Base-by-base conservation (phyloP, 352 stramenopile genomes). In the Globisporangium nunn region DNA sequence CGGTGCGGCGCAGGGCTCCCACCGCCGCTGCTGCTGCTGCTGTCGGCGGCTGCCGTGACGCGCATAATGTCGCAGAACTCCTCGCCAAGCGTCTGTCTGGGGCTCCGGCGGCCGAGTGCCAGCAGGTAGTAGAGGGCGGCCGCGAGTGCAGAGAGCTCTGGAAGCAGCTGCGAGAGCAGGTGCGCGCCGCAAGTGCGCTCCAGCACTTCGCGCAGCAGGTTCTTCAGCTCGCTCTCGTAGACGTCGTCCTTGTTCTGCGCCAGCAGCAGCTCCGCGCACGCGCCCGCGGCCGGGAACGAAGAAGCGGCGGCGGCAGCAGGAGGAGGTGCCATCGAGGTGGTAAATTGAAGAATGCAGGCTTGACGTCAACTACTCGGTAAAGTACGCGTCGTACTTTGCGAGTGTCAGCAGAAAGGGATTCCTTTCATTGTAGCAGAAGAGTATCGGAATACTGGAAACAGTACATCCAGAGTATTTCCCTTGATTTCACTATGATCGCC, bases 51-150 rank as follows among this genome's bases (percentile, higher is more conserved):
- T 17, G 63, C 74, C 4, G 68, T 71, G 28, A 93, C 76, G 37
- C 83, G 83, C 48, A 93, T 74, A 12, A 93, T 71, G 51, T 93
- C 84, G 47, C 85, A 93, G 59, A 88, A 95, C 51, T 95, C 85
- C 58, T 95, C 85, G 8, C 85, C 85, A n/a, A 95, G 71, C 40
- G 83, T 93, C 56, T 95, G 85, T 54, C 84, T 71, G 39, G 83
- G 78, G 50, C 75, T 75, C 52, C 70, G 70, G 48, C 62, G 52
- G 5, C 78, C 72, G 15, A 93, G 68, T 49, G 71, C 76, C 31
- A 89, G 64, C 59, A 74, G 47, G 52, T 81, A 77, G 35, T 93
- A 93, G 49, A 93, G 75, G 62, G 87, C 50, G 40, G 77, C 72
- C 14, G 83, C 85, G 28, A 80, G 54, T 54, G 72, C 72, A 50